phyloP scores from a whole-genome alignment of 2,329 filamentous ascomycete genomes.

The Endothia cerciana region DNA sequence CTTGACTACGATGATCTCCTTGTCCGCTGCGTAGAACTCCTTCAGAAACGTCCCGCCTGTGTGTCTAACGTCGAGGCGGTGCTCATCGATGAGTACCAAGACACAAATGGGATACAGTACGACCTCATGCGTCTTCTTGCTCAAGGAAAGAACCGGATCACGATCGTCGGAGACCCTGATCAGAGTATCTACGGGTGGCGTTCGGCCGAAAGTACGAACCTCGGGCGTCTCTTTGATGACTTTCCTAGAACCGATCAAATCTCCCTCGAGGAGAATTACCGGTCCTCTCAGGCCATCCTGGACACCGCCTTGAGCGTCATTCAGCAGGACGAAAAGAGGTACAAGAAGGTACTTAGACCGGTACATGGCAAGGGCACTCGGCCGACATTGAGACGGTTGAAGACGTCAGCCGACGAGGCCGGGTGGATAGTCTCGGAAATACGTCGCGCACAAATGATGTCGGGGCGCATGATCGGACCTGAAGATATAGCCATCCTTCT shows the following conservation, averaged over 20 bases:
- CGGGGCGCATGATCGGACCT: constrained; percentile 71
- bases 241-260: constrained; percentile 81
- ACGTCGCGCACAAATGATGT: constrained; percentile 69
- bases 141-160: constrained; percentile 73
- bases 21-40: constrained; percentile 78
- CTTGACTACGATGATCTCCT: constrained; percentile 95
- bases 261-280: constrained; percentile 90
- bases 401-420: constrained; percentile 73
- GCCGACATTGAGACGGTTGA: constrained; percentile 79
- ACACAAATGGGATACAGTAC: constrained; percentile 94
- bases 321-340: constrained; percentile 82
- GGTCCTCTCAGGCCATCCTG: constrained; percentile 85
- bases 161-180: constrained; percentile 94
- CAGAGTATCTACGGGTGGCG: constrained; percentile 98
- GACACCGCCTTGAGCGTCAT: constrained; percentile 82
- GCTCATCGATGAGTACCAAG: constrained; percentile 96
- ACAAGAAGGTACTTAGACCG: constrained; percentile 77
- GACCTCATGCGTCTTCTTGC: constrained; percentile 91
- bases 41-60: constrained; percentile 74
- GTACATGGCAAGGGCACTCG: constrained; percentile 79
- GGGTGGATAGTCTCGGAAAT: constrained; percentile 90
- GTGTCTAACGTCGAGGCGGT: constrained; percentile 90
- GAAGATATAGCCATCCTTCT: constrained; percentile 86
- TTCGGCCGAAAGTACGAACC: constrained; percentile 88
- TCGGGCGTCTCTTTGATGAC: constrained; percentile 75